phyloP scores from a whole-genome alignment of 768 basidiomycete species.

The Candolleomyces aberdarensis region DNA sequence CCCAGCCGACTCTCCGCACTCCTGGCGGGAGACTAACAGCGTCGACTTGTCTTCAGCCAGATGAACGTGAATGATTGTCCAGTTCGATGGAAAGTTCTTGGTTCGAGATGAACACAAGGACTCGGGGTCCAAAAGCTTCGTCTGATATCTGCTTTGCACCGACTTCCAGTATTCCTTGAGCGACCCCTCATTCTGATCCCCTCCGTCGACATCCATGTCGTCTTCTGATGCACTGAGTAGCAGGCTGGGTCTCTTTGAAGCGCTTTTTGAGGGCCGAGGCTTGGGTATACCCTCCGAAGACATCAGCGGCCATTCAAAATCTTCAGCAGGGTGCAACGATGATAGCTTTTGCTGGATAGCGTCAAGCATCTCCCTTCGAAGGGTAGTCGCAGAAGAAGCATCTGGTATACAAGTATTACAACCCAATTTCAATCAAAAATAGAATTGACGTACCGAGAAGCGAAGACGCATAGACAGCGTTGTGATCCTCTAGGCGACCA shows the following conservation, averaged over 20 bases:
- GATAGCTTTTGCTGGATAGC: slow-evolving; percentile 71
- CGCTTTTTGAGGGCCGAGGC: slow-evolving; percentile 21
- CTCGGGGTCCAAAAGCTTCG: slow-evolving; percentile 37
- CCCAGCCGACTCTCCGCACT: slow-evolving; percentile 37
- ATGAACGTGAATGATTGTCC: slow-evolving; percentile 83
- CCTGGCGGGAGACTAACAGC: slow-evolving; percentile 80
- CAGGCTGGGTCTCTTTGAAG: slow-evolving; percentile 2
- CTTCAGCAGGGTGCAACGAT: slow-evolving; percentile 43
- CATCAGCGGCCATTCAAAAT: slow-evolving; percentile 72
- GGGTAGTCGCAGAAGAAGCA: slow-evolving; percentile 67
- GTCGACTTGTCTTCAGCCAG: slow-evolving; percentile 81
- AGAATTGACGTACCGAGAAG: slow-evolving; percentile 52
- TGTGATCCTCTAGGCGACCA: slow-evolving; percentile 51
- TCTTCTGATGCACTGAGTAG: slow-evolving; percentile 8
- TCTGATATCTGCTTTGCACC: slow-evolving; percentile 53
- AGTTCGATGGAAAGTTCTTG: slow-evolving; percentile 60
- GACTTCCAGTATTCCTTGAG: slow-evolving; percentile 61
- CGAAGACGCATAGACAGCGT: slow-evolving; percentile 54
- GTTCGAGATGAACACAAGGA: slow-evolving; percentile 40
- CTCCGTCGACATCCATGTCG: slow-evolving; percentile 34
- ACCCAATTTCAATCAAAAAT: neutral
- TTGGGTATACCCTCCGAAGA: slow-evolving; percentile 40
- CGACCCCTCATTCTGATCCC: slow-evolving; percentile 28
- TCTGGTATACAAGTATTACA: slow-evolving; percentile 42
- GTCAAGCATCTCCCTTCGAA: slow-evolving; percentile 85